phyloP scores from a whole-genome alignment of 2,329 filamentous ascomycete species.

The Nigrospora osmanthi region DNA sequence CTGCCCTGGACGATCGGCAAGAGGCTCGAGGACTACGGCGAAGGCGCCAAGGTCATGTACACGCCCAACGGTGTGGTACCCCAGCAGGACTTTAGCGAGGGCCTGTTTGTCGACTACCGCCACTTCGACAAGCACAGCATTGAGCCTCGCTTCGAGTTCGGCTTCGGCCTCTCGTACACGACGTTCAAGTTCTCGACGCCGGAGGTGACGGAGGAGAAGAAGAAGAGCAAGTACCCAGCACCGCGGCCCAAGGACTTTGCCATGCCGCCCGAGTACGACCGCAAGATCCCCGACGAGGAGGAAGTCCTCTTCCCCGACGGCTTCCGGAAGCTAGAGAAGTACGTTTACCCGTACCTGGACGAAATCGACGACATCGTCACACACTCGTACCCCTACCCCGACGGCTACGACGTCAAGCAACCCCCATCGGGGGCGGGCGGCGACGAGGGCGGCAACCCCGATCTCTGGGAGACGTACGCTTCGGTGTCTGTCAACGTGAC shows the following conservation, averaged over 20 bases:
- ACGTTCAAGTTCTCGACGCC: slow-evolving; percentile 55
- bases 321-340: slow-evolving; percentile 57
- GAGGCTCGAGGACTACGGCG: slow-evolving; percentile 67
- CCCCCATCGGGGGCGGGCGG: slow-evolving; percentile 58
- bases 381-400: slow-evolving; percentile 40
- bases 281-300: slow-evolving; percentile 43
- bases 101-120: slow-evolving; percentile 83
- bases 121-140: slow-evolving; percentile 74
- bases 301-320: slow-evolving; percentile 52
- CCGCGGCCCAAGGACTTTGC: slow-evolving; percentile 30
- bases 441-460: slow-evolving; percentile 59
- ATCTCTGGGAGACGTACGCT: slow-evolving; percentile 51
- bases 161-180: slow-evolving; percentile 78
- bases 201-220: slow-evolving; percentile 34
- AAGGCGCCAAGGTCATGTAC: slow-evolving; percentile 61
- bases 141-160: slow-evolving; percentile 75
- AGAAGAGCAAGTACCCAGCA: slow-evolving; percentile 34
- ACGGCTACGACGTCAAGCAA: slow-evolving; percentile 43
- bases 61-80: slow-evolving; percentile 61
- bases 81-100: slow-evolving; percentile 77
- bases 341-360: slow-evolving; percentile 65
- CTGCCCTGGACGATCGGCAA: slow-evolving; percentile 84
- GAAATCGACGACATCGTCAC: slow-evolving; percentile 34
- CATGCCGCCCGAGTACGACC: slow-evolving; percentile 46
- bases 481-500: slow-evolving; percentile 40